A percentile compares a stretch with the other conserved stretches of the same genome.
These are phyloP conservation scores for Aciculosporium take DNA, from an alignment of 2,329 filamentous ascomycete species.

Conservation along the genomic window DNA sequence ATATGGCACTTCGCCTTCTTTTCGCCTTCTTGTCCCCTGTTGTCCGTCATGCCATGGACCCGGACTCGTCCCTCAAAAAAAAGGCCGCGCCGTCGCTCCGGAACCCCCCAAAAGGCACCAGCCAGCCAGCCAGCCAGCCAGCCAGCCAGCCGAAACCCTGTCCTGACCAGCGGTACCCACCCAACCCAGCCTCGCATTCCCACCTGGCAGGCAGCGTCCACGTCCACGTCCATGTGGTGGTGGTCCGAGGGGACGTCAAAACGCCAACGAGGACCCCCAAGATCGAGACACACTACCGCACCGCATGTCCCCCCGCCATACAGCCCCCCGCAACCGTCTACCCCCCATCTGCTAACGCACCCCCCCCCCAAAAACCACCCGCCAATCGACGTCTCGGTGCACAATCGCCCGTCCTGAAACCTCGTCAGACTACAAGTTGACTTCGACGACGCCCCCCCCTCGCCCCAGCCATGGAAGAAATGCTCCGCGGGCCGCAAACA, in stretches of 20 bases:
- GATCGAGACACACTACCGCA: conserved; percentile 1
- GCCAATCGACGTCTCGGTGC: conserved; percentile 4
- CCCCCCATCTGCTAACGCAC: not conserved
- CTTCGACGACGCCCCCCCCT: too few relatives aligned
- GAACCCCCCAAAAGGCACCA: too few relatives aligned
- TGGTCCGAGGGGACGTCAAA: not conserved
- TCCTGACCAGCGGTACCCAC: not conserved
- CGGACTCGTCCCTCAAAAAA: too few relatives aligned
- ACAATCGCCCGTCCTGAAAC: conserved; percentile 6
- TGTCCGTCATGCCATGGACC: too few relatives aligned
- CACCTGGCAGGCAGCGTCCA: not conserved
- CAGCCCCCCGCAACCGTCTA: not conserved
- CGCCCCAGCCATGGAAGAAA: conserved; percentile 3
- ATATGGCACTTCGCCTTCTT: too few relatives aligned
- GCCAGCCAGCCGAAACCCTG: not conserved
- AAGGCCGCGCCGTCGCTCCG: too few relatives aligned
- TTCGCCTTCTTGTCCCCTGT: too few relatives aligned
- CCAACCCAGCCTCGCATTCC: too few relatives aligned
- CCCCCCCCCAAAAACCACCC: not conserved
- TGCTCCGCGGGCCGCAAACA: conserved; percentile 2
- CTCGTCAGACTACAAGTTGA: not conserved
- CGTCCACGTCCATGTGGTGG: too few relatives aligned
- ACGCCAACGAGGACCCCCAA: not conserved
- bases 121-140: too few relatives aligned
- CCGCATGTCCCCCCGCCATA: not conserved